These are phyloP conservation scores for Capsicum baccatum DNA, from an alignment of 257 asterid species.

Conservation along the genomic window DNA sequence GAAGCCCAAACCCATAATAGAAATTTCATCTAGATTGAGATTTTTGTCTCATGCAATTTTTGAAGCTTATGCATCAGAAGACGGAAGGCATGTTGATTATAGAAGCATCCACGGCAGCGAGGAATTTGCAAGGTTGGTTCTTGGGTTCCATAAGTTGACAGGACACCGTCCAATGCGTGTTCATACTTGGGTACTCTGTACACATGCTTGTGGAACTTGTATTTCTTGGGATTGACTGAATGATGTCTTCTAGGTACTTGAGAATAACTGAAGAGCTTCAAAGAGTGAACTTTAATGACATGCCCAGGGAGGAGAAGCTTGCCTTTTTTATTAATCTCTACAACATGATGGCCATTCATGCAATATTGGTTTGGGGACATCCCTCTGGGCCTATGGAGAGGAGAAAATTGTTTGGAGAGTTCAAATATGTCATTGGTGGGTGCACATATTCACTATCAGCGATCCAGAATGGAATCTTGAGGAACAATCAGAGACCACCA, in stretches of 20 bases:
- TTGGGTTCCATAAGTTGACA: constrained; percentile 13
- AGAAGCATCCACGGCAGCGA: constrained; percentile 88
- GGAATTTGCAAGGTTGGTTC: constrained; percentile 84
- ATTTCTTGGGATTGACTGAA: constrained; percentile 25
- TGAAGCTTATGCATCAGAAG: constrained; percentile 84
- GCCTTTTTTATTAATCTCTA: constrained; percentile 83
- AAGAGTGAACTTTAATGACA: constrained; percentile 65
- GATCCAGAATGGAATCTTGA: constrained; percentile 76
- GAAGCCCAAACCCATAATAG: constrained; percentile 80
- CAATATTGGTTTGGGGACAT: constrained; percentile 73
- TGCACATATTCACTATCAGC: constrained; percentile 83
- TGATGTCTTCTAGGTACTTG: constrained; percentile 60
- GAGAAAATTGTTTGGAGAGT: constrained; percentile 74
- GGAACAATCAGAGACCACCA: constrained; percentile 94
- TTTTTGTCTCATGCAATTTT: constrained; percentile 63
- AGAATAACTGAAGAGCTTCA: constrained; percentile 90
- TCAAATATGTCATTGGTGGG: constrained; percentile 94
- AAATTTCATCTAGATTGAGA: constrained; percentile 80
- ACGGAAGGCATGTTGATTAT: constrained; percentile 77
- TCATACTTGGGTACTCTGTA: constrained; percentile 21
- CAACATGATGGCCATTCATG: constrained; percentile 80
- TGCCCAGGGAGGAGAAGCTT: constrained; percentile 85
- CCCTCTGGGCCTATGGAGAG: constrained; percentile 79
- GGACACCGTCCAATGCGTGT: not conserved
- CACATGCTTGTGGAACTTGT: constrained; percentile 11